Base-by-base conservation (phyloP, 495 filamentous ascomycete species). In the Lasiosphaeria hispida region DNA sequence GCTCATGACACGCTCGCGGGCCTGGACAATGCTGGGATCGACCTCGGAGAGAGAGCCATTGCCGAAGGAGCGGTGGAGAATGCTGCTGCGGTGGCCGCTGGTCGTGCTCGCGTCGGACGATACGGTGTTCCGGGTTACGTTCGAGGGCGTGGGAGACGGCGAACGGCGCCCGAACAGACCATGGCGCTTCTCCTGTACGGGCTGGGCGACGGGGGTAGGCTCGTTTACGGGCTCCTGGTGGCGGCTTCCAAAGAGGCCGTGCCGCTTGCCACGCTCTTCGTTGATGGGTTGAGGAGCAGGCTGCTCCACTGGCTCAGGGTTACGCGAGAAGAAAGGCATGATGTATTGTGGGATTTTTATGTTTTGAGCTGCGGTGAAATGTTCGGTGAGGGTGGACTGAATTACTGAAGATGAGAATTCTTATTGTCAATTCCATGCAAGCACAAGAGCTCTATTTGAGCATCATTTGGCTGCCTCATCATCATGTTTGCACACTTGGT, bases 21-120 rank as follows among this genome's bases (percentile, higher is more conserved):
- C 85, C 10, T 77, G 71, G 30, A 75, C 47, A 58, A 88, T 87
- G 48, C 73, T 78, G 0, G 83, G 80, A 67, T 88, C 85, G 57
- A 85, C 74, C 13, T 77, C 69, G 18, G 61, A 53, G 59, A 61
- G 58, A 62, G 40, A 55, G 55, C 76, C 76, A 58, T 79, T 72
- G 48, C 79, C 75, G 41, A 82, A 70, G 48, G 74, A 71, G 33
- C 69, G 70, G 35, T 73, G 71, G 9, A 77, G 65, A 34, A 75
- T 63, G 56, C 65, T 63, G 48, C 65, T 61, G 30, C 57, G 57
- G 35, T 38, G 38, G 55, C 39, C 48, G 58, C 53, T 57, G 15
- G 61, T 51, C 10, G 68, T 64, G 30, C 62, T 59, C 37, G 62
- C 59, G 56, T 45, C 64, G 59, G 54, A 56, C 55, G 10, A 54